Conservation (phyloP, 2,329 filamentous ascomycete species). For the Aspergillus puulaauensis region DNA sequence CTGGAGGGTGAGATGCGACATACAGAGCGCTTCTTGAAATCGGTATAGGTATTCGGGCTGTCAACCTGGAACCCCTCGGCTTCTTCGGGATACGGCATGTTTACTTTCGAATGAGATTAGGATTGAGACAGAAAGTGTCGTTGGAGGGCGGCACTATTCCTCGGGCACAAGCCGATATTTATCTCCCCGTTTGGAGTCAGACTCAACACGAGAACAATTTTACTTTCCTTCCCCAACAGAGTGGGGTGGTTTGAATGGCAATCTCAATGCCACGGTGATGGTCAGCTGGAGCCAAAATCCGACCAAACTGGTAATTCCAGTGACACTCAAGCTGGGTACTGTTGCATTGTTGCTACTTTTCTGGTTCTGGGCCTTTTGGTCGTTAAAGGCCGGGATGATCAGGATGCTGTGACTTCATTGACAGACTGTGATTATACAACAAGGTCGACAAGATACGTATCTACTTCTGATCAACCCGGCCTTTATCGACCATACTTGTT, state of each 20-base stretch:
- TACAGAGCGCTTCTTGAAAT: conserved; percentile 59
- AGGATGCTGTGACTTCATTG: too few relatives aligned
- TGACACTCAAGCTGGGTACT: background rate
- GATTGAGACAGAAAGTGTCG: background rate
- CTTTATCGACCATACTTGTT: too few relatives aligned
- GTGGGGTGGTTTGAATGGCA: background rate
- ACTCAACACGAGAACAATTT: background rate
- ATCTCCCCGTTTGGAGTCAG: background rate
- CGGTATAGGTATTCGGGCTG: conserved; percentile 65
- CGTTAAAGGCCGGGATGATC: too few relatives aligned
- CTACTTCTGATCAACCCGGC: too few relatives aligned
- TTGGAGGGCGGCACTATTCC: background rate
- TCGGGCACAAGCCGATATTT: background rate
- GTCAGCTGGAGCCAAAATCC: background rate
- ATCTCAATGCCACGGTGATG: background rate
- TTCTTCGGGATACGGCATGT: conserved; percentile 48
- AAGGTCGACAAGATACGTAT: too few relatives aligned
- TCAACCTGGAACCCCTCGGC: conserved; percentile 52
- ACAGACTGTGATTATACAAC: too few relatives aligned
- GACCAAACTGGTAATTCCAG: background rate
- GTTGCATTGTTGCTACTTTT: background rate
- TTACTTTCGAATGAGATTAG: conserved; percentile 3
- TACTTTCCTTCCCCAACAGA: background rate
- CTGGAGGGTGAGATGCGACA: conserved; percentile 13
- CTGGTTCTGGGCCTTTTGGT: too few relatives aligned